These are phyloP conservation scores for Pyricularia pennisetigena DNA, from an alignment of 2,329 filamentous ascomycete species.

Conservation along the genomic window DNA sequence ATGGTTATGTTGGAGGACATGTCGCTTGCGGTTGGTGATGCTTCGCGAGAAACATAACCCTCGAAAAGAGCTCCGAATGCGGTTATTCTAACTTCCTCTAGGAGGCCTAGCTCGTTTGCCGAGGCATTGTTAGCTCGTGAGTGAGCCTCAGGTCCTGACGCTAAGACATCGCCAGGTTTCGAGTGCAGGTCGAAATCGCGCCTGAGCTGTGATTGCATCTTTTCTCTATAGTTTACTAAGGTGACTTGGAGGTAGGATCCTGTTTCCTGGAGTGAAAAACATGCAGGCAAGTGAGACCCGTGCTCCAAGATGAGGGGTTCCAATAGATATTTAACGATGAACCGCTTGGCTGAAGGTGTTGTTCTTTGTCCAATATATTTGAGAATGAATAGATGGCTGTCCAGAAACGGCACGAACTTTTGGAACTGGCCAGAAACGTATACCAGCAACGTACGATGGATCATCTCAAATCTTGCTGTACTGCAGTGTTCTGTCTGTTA, in stretches of 20 bases:
- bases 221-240: not conserved
- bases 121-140: not conserved
- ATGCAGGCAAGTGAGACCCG: not conserved
- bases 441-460: not conserved
- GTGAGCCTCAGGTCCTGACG: not conserved
- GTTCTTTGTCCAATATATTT: not conserved
- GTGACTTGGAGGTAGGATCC: not conserved
- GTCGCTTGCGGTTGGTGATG: not conserved
- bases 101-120: not conserved
- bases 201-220: not conserved
- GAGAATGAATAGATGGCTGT: not conserved
- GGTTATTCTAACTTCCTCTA: not conserved
- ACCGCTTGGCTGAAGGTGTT: not conserved
- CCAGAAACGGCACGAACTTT: not conserved
- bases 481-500: not conserved
- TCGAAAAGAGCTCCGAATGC: not conserved
- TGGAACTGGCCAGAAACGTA: not conserved
- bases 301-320: not conserved
- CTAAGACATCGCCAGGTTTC: not conserved
- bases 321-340: not conserved
- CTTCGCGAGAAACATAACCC: not conserved
- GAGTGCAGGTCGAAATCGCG: not conserved
- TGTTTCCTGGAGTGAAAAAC: not conserved
- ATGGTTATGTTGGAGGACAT: constrained; percentile 6
- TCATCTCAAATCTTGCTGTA: not conserved